Conservation (phyloP, 805 yeast species). For the Candida suzukii region DNA sequence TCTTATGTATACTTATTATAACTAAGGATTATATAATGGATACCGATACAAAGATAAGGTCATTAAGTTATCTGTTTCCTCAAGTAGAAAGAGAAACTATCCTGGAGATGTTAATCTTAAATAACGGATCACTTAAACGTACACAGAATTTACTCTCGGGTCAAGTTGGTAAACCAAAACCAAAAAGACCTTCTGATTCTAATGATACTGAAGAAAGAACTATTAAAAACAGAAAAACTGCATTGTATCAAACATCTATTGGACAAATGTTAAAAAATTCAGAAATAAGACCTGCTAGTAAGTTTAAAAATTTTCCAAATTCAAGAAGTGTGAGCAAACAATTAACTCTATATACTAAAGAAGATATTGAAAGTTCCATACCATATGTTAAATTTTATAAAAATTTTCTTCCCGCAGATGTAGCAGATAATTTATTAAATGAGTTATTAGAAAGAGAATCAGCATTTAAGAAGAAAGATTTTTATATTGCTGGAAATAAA, state of each 20-base stretch:
- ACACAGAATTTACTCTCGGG: conserved; percentile 36
- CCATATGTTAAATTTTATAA: conserved; percentile 45
- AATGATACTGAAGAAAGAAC: no score
- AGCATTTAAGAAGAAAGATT: conserved; percentile 35
- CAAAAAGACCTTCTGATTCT: neutral
- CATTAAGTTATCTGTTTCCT: conserved; percentile 34
- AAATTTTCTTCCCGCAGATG: conserved; percentile 43
- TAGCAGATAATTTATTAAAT: conserved; percentile 39
- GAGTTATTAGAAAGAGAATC: conserved; percentile 35
- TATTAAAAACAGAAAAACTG: neutral
- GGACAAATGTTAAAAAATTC: neutral
- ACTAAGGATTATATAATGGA: no score
- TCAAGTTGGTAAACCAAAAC: conserved; percentile 10
- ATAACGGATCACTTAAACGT: conserved; percentile 43
- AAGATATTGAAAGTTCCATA: conserved; percentile 40
- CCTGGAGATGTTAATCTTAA: conserved; percentile 44
- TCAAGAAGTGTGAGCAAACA: neutral
- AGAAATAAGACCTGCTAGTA: neutral
- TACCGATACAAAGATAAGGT: conserved; percentile 32
- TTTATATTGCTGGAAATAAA: conserved; percentile 55
- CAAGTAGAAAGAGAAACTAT: conserved; percentile 32
- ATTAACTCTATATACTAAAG: conserved; percentile 36
- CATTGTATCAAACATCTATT: neutral
- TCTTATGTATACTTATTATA: no score
- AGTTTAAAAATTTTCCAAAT: neutral